Percentiles rank a stretch among this genome's conserved stretches.
Conservation (phyloP, 305 asterid species). For the Solanum hybrid region DNA sequence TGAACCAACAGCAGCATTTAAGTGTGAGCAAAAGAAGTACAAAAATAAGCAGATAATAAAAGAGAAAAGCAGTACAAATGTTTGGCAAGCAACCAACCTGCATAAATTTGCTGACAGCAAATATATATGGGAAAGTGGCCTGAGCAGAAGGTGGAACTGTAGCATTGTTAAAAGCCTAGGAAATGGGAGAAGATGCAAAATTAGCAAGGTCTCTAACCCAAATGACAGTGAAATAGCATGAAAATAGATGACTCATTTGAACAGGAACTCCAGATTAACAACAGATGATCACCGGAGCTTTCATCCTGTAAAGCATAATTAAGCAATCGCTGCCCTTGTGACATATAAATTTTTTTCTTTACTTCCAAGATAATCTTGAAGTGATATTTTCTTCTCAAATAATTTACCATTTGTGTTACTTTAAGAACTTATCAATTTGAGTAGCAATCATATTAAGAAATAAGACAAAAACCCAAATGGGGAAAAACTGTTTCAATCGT, state of each 20-base stretch:
- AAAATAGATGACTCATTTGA: not conserved
- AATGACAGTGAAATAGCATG: not conserved
- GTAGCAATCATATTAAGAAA: not conserved
- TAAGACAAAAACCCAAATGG: not conserved
- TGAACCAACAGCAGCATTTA: not conserved
- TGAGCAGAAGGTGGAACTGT: constrained; percentile 86
- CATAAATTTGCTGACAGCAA: constrained; percentile 88
- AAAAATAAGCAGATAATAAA: not conserved
- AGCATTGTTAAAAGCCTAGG: constrained; percentile 75
- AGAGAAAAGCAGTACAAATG: not conserved
- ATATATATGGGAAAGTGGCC: constrained; percentile 81
- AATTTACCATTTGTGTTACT: not conserved
- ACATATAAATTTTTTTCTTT: not conserved
- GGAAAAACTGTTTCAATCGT: not conserved
- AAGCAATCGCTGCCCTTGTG: not conserved
- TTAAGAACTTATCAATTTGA: not conserved
- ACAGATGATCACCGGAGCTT: not conserved
- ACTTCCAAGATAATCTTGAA: not conserved
- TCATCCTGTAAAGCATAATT: not conserved
- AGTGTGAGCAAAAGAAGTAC: not conserved
- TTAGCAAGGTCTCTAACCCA: not conserved
- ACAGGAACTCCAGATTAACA: not conserved
- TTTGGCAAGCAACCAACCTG: constrained; percentile 46
- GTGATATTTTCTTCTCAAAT: not conserved
- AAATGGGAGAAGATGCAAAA: not conserved